These are phyloP conservation scores for Zanthoxylum bungeanum DNA, from an alignment of 345 rosid species.

Conservation along the genomic window DNA sequence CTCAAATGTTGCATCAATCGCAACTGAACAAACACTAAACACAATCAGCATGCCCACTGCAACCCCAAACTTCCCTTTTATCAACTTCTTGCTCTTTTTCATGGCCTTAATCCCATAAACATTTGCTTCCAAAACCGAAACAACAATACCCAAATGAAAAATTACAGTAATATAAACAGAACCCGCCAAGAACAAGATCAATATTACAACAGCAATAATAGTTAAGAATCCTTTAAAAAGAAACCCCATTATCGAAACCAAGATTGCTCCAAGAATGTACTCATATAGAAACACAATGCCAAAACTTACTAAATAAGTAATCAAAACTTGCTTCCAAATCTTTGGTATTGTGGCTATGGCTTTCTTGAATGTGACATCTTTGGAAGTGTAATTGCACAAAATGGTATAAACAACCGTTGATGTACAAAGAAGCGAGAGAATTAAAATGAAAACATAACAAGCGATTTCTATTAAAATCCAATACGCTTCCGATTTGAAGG, in stretches of 20 bases:
- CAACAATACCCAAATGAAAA: constrained; percentile 53
- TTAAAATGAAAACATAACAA: constrained; percentile 31
- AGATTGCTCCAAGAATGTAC: background rate
- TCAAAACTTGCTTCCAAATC: constrained; percentile 51
- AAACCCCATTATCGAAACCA: constrained; percentile 1
- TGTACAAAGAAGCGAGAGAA: constrained; percentile 44
- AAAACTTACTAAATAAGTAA: constrained; percentile 41
- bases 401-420: constrained; percentile 43
- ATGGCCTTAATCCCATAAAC: constrained; percentile 42
- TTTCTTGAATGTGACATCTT: constrained; percentile 33
- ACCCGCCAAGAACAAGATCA: constrained; percentile 19
- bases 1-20: constrained; percentile 18
- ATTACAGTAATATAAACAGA: constrained; percentile 37
- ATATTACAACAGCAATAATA: background rate
- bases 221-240: background rate
- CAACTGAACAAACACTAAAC: constrained; percentile 6
- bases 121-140: constrained; percentile 50
- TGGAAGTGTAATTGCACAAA: constrained; percentile 41
- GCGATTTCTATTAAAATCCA: constrained; percentile 27
- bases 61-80: constrained; percentile 39
- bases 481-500: constrained; percentile 26
- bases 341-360: constrained; percentile 37
- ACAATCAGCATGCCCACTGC: constrained; percentile 20
- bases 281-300: constrained; percentile 27
- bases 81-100: constrained; percentile 35